Base-by-base conservation (phyloP, 2,329 filamentous ascomycete species). In the Diaporthe australafricana region DNA sequence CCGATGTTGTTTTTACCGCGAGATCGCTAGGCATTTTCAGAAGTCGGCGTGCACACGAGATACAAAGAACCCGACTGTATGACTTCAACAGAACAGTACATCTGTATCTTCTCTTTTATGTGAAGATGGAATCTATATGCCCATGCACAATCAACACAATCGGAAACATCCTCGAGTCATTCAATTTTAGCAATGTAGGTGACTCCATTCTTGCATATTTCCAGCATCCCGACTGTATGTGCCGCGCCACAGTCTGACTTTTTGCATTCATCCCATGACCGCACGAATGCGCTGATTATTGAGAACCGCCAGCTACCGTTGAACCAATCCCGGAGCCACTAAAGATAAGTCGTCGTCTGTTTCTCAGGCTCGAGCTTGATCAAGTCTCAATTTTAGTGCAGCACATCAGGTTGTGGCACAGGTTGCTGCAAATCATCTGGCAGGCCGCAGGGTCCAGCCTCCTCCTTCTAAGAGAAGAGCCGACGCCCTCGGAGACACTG, bases 381-480 rank as follows among this genome's bases (percentile, higher is more conserved):
- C 60, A 73, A 17, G 62, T 48, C 45, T 73, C 63, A 3, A 71
- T 73, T 63, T 71, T 71, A 7, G 81, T 82, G 77, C 87, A 89
- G 76, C 88, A 90, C 73, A 84, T 86, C 74, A 89, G 77, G 40
- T 83, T 83, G 73, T 86, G 84, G 71, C 88, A 90, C 12, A 84
- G 73, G 17, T 81, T 83, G 17, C 86, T 84, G 76, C 88, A 90
- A 50, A 84, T 80, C 48, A 90, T 80, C 75, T 87, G 86, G 75
- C 89, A 90, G 52, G 81, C 80, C 69, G 81, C 80, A n/a, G 68
- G 70, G 62, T 69, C 77, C 66, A 68, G 72, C 73, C 70, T 75
- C 73, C 75, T 75, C 75, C 74, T 77, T 66, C 71, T 72, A 70
- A 72, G 75, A 69, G 75, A 70, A 73, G 73, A 32, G 57, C 72